These are phyloP conservation scores for Urochloa ruziziensis DNA, from an alignment of 176 grass and related monocot species.

Conservation along the genomic window DNA sequence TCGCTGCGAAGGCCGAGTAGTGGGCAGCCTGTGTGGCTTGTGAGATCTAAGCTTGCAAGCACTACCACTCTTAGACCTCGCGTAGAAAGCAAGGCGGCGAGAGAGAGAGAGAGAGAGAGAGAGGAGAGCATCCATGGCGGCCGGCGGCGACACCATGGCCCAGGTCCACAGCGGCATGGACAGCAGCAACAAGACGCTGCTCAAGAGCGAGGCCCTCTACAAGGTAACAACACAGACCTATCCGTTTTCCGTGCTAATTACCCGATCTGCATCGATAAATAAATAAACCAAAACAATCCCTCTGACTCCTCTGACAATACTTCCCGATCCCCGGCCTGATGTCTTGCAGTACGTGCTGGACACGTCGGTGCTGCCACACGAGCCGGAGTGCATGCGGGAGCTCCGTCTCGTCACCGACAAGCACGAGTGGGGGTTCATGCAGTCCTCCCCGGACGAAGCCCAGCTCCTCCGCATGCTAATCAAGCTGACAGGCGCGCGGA, in stretches of 20 bases:
- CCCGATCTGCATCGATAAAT: too few relatives aligned
- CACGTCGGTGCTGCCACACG: constrained; percentile 68
- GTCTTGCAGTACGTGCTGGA: constrained; percentile 57
- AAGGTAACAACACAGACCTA: constrained; percentile 25
- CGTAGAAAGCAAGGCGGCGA: not conserved
- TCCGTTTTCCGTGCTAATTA: too few relatives aligned
- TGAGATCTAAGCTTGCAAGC: not conserved
- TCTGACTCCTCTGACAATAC: too few relatives aligned
- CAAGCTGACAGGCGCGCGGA: constrained; percentile 67
- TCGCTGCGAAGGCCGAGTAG: not conserved
- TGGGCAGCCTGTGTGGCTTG: not conserved
- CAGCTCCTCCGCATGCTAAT: constrained; percentile 77
- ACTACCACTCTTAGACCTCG: not conserved
- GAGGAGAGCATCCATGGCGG: constrained; percentile 15
- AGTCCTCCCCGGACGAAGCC: constrained; percentile 54
- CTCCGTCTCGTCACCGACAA: constrained; percentile 57
- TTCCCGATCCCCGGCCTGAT: too few relatives aligned
- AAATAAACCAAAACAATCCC: too few relatives aligned
- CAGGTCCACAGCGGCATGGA: constrained; percentile 24
- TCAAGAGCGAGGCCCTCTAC: constrained; percentile 75
- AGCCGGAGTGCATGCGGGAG: constrained; percentile 62
- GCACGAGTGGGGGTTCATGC: constrained; percentile 41
- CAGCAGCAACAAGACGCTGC: constrained; percentile 68
- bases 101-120: not conserved
- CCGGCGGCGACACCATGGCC: constrained; percentile 4